A percentile compares a stretch with the other conserved stretches of the same genome.
Conservation (phyloP, 2,329 filamentous ascomycete genomes). For the Talaromyces sp. region DNA sequence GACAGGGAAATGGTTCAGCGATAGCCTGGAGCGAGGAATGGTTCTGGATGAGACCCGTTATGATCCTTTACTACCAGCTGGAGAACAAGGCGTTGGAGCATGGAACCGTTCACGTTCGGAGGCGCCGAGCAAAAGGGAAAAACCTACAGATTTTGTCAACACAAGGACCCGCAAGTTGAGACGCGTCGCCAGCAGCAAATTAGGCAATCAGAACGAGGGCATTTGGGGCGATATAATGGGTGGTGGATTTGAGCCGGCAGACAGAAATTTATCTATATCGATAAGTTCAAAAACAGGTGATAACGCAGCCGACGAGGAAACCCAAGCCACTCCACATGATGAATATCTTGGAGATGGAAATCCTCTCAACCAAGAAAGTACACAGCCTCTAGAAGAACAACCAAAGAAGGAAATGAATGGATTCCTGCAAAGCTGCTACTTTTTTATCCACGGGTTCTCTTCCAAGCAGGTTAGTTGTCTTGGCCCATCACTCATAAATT, state of each 20-base stretch:
- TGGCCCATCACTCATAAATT: neutral
- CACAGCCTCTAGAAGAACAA: conserved; percentile 3
- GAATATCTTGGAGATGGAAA: conserved; percentile 36
- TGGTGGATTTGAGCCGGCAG: conserved; percentile 24
- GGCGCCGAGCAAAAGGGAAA: conserved; percentile 27
- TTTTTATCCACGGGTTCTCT: conserved; percentile 57
- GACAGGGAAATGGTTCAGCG: conserved; percentile 74
- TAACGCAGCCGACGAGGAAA: conserved; percentile 11
- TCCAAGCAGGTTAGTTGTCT: conserved; percentile 41
- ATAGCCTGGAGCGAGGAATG: conserved; percentile 81
- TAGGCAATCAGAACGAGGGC: conserved; percentile 70
- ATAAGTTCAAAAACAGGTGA: conserved; percentile 20
- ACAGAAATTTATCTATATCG: conserved; percentile 19
- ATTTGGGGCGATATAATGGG: conserved; percentile 90
- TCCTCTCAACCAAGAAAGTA: conserved; percentile 9
- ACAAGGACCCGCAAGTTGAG: conserved; percentile 73
- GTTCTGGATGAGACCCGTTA: conserved; percentile 82
- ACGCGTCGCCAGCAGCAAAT: conserved; percentile 77
- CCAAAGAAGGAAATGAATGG: conserved; percentile 35
- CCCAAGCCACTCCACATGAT: conserved; percentile 24
- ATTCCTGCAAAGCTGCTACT: conserved; percentile 50
- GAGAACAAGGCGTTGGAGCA: conserved; percentile 70
- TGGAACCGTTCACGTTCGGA: conserved; percentile 53
- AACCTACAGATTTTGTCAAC: conserved; percentile 43
- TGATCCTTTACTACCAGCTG: conserved; percentile 62